Evolutionary conservation across 345 rosid species (phyloP).

Genomic region (Murraya koenigii): DNA sequence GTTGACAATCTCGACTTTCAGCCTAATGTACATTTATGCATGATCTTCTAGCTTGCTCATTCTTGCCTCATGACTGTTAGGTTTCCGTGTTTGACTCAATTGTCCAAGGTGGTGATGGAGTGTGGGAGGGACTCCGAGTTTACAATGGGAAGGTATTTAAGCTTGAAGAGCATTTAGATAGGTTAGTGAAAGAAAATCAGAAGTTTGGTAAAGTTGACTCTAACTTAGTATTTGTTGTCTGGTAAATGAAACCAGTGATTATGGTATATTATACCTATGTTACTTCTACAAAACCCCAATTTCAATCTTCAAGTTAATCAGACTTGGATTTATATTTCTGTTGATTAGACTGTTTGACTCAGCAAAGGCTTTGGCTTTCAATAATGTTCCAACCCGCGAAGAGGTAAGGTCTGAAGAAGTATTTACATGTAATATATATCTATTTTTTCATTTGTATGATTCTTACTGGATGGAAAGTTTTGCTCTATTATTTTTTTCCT

Average conservation of each 20-base stretch:
- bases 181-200: constrained; percentile 38
- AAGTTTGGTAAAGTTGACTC: not conserved
- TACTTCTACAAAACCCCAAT: not conserved
- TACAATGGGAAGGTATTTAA: constrained; percentile 71
- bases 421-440: not conserved
- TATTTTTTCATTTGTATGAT: not conserved
- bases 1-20: constrained; percentile 5
- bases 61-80: constrained; percentile 30
- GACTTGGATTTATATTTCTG: constrained; percentile 14
- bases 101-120: constrained; percentile 93
- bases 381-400: constrained; percentile 68
- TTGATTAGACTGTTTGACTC: constrained; percentile 73
- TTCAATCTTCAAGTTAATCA: not conserved
- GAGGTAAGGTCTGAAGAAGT: constrained; percentile 44
- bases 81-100: constrained; percentile 90
- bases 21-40: not conserved
- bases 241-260: not conserved
- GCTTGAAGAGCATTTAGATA: constrained; percentile 84
- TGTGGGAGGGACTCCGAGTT: constrained; percentile 92
- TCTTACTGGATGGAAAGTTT: not conserved
- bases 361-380: constrained; percentile 83
- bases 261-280: not conserved
- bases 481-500: not conserved
- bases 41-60: constrained; percentile 11
- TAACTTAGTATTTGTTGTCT: not conserved